A percentile compares a stretch with the other conserved stretches of the same genome.
Conservation (phyloP, 805 yeast genomes). For the Kluyveromyces siamensis region DNA sequence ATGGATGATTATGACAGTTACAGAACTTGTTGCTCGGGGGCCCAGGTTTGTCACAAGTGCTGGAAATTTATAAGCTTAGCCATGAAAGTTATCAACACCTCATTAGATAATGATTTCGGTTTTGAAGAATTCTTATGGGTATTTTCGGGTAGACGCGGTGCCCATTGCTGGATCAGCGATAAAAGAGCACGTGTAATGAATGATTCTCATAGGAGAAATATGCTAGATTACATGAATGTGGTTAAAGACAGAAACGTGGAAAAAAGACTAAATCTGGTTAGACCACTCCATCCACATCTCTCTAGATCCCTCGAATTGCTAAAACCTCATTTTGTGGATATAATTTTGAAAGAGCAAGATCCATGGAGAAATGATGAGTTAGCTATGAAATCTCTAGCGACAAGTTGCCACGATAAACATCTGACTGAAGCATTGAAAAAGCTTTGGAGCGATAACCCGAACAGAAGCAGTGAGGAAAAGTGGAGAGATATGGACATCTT, state of each 20-base stretch:
- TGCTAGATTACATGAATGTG: slow-evolving; percentile 78
- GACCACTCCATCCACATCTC: slow-evolving; percentile 87
- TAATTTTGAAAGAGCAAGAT: slow-evolving; percentile 73
- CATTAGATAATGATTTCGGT: slow-evolving; percentile 83
- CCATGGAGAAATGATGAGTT: slow-evolving; percentile 64
- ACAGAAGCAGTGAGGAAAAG: slow-evolving; percentile 48
- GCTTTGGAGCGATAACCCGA: slow-evolving; percentile 50
- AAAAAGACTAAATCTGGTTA: slow-evolving; percentile 44
- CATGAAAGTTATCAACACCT: slow-evolving; percentile 58
- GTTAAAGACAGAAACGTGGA: slow-evolving; percentile 42
- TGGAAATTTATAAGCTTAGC: slow-evolving; percentile 91
- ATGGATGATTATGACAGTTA: slow-evolving; percentile 92
- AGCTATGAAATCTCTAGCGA: slow-evolving; percentile 46
- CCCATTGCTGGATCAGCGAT: slow-evolving; percentile 97
- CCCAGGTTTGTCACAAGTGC: slow-evolving; percentile 78
- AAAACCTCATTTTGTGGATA: slow-evolving; percentile 50
- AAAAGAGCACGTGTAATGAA: slow-evolving; percentile 63
- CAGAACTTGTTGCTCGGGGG: slow-evolving; percentile 87
- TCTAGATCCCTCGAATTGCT: slow-evolving; percentile 65
- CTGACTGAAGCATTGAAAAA: slow-evolving; percentile 43
- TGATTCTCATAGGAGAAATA: slow-evolving; percentile 66
- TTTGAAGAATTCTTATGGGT: slow-evolving; percentile 86
- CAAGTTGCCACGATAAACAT: slow-evolving; percentile 54
- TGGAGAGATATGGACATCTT: slow-evolving; percentile 68
- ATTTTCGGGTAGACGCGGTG: slow-evolving; percentile 97